Conservation (phyloP, 352 stramenopile genomes). For the Detonula confervacea region DNA sequence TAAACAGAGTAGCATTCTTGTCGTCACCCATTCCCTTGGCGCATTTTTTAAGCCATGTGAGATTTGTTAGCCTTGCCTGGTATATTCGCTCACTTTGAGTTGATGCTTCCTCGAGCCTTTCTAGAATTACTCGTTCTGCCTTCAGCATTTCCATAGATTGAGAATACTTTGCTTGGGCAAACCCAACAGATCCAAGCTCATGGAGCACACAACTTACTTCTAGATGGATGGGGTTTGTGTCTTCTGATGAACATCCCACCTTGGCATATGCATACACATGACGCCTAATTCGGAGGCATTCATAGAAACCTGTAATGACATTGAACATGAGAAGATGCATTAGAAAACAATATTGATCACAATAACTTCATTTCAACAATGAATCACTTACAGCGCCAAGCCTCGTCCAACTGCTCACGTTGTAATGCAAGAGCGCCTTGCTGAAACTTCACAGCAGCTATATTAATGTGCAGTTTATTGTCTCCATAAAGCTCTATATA, state of each 20-base stretch:
- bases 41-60: slow-evolving; percentile 76
- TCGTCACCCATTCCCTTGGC: slow-evolving; percentile 65
- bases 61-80: slow-evolving; percentile 63
- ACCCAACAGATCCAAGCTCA: slow-evolving; percentile 64
- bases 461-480: slow-evolving; percentile 67
- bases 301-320: slow-evolving; percentile 44
- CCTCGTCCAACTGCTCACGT: slow-evolving; percentile 58
- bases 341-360: too few relatives aligned
- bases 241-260: slow-evolving; percentile 20
- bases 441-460: slow-evolving; percentile 77
- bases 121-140: slow-evolving; percentile 58
- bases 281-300: slow-evolving; percentile 60
- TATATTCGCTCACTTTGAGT: slow-evolving; percentile 51
- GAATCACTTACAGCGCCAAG: slow-evolving; percentile 26
- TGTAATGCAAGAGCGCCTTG: slow-evolving; percentile 57
- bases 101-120: slow-evolving; percentile 47
- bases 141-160: slow-evolving; percentile 57
- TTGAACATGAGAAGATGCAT: not conserved
- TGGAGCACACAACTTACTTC: slow-evolving; percentile 71
- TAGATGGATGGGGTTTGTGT: slow-evolving; percentile 66
- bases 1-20: slow-evolving; percentile 27
- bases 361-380: too few relatives aligned
- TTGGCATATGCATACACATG: slow-evolving; percentile 71
- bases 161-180: slow-evolving; percentile 50
- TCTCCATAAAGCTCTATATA: slow-evolving; percentile 70